Evolutionary conservation across 2,329 filamentous ascomycete species (phyloP), one percentile per base, ranked within the genome.

Genomic region (Pseudocercospora cruenta): DNA sequence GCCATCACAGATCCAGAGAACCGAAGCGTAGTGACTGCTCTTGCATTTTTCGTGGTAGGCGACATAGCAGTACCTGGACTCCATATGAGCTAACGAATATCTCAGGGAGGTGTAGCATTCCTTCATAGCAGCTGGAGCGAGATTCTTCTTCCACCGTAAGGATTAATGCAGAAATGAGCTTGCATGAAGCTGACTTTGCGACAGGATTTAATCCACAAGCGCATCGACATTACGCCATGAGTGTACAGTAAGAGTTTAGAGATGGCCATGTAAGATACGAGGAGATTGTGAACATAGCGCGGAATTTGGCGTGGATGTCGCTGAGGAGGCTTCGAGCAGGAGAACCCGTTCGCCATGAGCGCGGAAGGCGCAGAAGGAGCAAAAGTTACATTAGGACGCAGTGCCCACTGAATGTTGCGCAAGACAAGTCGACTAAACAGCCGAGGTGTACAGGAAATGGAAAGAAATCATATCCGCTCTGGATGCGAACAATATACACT

Each of bases 11-110:
- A 76, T 69, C 73, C 78, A 51, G 83, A 85, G 69, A 86, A 86
- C 74, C 76, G 82, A 68, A 80, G 75, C 61, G 78, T 85, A 24
- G 79, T 86, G 16, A 81, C 80, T 36, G 78, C 81, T 8, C 76
- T 85, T 58, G 80, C 80, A 21, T 74, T 85, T 67, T 85, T 85
- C 66, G 82, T 80, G 72, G 84, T 85, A 80, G 77, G 82, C 39
- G 4, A 22, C 49, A 10, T 3, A 36, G 8, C 39, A 12, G n/a
- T 5, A 9, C 5, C 26, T 28, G 47, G 54, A 19, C 24, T 16
- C 33, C 10, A 58, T 36, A 36, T 8, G 43, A 6, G 43, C 49
- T 61, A 36, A 61, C 4, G 9, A n/a, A 10, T 8, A 14, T 24
- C 24, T 49, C 54, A 62, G 64, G 63, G 60, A 57, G 64, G 82